These are phyloP conservation scores for Chrysosporium keratinophilum DNA, from an alignment of 2,329 filamentous ascomycete species.

Conservation along the genomic window DNA sequence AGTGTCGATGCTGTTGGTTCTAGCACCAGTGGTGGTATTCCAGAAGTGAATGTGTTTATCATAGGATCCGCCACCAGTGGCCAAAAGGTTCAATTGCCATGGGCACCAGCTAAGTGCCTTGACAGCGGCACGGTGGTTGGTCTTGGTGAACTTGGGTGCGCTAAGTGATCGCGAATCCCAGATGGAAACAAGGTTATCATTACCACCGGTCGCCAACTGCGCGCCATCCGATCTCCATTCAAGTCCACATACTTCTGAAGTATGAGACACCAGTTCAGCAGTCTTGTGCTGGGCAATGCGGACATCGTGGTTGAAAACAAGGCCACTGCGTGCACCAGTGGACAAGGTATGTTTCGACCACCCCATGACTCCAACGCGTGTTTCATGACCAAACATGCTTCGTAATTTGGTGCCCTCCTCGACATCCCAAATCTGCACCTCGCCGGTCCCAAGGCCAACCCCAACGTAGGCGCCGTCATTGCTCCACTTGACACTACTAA, in stretches of 20 bases:
- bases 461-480: conserved; percentile 93
- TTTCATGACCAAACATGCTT: conserved; percentile 97
- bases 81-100: conserved; percentile 94
- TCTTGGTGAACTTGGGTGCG: conserved; percentile 98
- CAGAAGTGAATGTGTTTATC: conserved; percentile 99
- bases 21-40: conserved; percentile 95
- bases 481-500: conserved; percentile 98
- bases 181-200: conserved; percentile 97
- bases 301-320: conserved; percentile 98
- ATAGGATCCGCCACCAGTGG: conserved; percentile 90
- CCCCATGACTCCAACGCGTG: conserved; percentile 92
- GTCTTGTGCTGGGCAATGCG: conserved; percentile 96
- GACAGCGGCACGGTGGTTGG: conserved; percentile 96
- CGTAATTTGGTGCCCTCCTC: conserved; percentile 90
- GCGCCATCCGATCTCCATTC: conserved; percentile 96
- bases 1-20: conserved; percentile 98
- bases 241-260: conserved; percentile 92
- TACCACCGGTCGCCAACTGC: conserved; percentile 92
- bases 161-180: conserved; percentile 92
- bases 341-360: conserved; percentile 99
- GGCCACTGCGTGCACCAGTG: conserved; percentile 83
- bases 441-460: conserved; percentile 85
- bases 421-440: conserved; percentile 99
- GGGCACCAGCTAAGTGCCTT: conserved; percentile 98
- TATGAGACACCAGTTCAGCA: conserved; percentile 92